Conservation (phyloP, 176 grass and related monocot species). For the Cocos nucifera region DNA sequence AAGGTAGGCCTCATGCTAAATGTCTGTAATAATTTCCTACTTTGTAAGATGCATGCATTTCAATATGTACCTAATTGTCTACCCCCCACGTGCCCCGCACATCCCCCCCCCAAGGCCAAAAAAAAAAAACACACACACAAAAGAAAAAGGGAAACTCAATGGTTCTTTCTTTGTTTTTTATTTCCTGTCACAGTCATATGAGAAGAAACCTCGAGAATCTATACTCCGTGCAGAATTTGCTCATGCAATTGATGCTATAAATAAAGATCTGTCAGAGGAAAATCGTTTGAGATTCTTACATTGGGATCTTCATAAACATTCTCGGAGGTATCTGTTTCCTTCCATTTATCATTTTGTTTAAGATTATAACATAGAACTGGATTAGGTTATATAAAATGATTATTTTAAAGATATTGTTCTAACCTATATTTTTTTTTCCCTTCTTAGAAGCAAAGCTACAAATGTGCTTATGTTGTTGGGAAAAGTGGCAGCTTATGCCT, state of each 20-base stretch:
- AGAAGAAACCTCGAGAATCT: constrained; percentile 76
- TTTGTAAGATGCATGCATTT: too few relatives aligned
- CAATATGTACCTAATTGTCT: too few relatives aligned
- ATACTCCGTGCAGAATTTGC: constrained; percentile 74
- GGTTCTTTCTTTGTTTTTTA: background rate
- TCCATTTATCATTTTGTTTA: constrained; percentile 22
- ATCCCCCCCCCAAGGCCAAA: too few relatives aligned
- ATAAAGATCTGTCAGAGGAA: constrained; percentile 41
- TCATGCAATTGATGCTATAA: constrained; percentile 60
- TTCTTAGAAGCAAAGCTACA: constrained; percentile 45
- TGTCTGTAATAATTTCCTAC: too few relatives aligned
- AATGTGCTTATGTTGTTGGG: constrained; percentile 67
- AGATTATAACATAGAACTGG: background rate
- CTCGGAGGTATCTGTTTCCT: constrained; percentile 39
- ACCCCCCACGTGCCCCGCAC: too few relatives aligned
- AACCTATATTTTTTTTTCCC: background rate
- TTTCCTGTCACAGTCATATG: constrained; percentile 31
- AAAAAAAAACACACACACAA: too few relatives aligned
- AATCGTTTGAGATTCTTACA: constrained; percentile 76
- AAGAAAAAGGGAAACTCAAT: background rate
- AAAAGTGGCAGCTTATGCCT: constrained; percentile 57
- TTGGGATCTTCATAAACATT: constrained; percentile 91
- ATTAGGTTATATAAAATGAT: too few relatives aligned
- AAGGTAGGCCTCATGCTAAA: constrained; percentile 39
- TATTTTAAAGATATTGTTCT: too few relatives aligned